phyloP scores from a whole-genome alignment of 2,329 filamentous ascomycete species.

The Elsinoe fawcettii region DNA sequence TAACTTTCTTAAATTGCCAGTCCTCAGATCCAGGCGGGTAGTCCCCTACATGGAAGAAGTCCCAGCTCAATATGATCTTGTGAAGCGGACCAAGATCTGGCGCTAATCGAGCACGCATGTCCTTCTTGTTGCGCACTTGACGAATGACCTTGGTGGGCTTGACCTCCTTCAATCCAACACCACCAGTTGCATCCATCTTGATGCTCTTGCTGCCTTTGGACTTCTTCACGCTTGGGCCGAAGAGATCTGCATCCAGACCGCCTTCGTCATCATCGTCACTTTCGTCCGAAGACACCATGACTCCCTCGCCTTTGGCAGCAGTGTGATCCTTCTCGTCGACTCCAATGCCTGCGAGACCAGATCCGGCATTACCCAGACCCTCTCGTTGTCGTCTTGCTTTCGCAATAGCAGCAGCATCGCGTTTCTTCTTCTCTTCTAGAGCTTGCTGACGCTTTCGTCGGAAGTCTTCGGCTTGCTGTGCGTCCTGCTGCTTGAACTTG shows the following conservation, averaged over 20 bases:
- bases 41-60: slow-evolving; percentile 84
- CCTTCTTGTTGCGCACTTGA: slow-evolving; percentile 73
- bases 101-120: slow-evolving; percentile 86
- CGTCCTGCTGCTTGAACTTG: slow-evolving; percentile 27
- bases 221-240: slow-evolving; percentile 43
- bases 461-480: slow-evolving; percentile 48
- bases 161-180: slow-evolving; percentile 36
- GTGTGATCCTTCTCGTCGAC: slow-evolving; percentile 72
- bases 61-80: slow-evolving; percentile 81
- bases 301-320: slow-evolving; percentile 62
- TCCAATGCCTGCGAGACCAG: slow-evolving; percentile 64
- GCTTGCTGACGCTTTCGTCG: slow-evolving; percentile 67
- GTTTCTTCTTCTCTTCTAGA: slow-evolving; percentile 63
- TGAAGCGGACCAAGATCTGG: slow-evolving; percentile 83
- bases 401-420: slow-evolving; percentile 65
- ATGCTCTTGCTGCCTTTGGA: slow-evolving; percentile 35
- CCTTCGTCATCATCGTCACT: slow-evolving; percentile 42
- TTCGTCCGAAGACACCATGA: slow-evolving; percentile 77
- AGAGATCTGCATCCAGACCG: slow-evolving; percentile 59
- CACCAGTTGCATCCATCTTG: slow-evolving; percentile 25
- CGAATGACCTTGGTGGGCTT: slow-evolving; percentile 77
- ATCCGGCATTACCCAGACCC: slow-evolving; percentile 61
- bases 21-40: slow-evolving; percentile 68
- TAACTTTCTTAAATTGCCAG: slow-evolving; percentile 66
- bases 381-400: slow-evolving; percentile 51